phyloP scores from a whole-genome alignment of 2,329 filamentous ascomycete genomes.

The Phoma sp. region DNA sequence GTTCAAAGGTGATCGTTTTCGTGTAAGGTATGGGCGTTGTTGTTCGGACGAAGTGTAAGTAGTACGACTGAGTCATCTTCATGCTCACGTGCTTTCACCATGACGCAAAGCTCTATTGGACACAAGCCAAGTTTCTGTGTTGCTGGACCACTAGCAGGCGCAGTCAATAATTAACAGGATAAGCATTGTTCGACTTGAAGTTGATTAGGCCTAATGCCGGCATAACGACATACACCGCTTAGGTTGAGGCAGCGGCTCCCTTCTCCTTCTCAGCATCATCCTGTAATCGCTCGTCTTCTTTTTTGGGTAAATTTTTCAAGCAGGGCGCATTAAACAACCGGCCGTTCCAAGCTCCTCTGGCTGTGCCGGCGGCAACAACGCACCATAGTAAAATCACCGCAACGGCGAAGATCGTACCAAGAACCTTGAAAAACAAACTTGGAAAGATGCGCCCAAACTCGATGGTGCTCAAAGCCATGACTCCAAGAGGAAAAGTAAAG shows the following conservation, averaged over 20 bases:
- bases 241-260: not conserved
- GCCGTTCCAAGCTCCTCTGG: conserved; percentile 57
- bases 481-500: conserved; percentile 66
- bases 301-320: conserved; percentile 48
- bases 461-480: conserved; percentile 60
- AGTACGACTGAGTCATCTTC: conserved; percentile 3
- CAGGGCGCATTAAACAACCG: conserved; percentile 64
- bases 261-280: not conserved
- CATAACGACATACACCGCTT: no score
- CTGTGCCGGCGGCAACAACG: conserved; percentile 60
- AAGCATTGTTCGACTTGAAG: not conserved
- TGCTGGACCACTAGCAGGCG: no score
- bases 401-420: conserved; percentile 64
- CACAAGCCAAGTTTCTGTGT: no score
- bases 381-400: conserved; percentile 64
- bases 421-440: conserved; percentile 62
- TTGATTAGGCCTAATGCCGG: no score
- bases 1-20: not conserved
- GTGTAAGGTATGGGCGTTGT: not conserved
- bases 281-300: conserved; percentile 10
- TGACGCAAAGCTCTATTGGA: not conserved
- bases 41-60: not conserved
- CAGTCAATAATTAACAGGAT: no score
- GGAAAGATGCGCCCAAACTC: conserved; percentile 61
- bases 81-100: conserved; percentile 2